Percentiles rank a stretch among this genome's conserved stretches.
phyloP scores from a whole-genome alignment of 163 green algal genomes.

The Coccomyxa subellipsoidea region DNA sequence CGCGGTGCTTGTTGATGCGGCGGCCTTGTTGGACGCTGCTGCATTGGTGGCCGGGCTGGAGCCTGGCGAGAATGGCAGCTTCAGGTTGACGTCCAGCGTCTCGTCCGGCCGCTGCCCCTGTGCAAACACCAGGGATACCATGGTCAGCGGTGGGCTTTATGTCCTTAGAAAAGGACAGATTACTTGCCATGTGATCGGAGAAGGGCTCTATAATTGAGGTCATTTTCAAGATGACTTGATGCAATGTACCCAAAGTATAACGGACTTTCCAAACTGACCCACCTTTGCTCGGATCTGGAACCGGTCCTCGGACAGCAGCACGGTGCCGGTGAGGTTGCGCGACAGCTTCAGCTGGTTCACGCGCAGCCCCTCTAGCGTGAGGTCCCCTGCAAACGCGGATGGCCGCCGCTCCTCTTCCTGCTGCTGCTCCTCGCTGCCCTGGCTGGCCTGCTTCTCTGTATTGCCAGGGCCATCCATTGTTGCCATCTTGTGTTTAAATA shows the following conservation, averaged over 20 bases:
- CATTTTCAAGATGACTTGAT: too few species aligned
- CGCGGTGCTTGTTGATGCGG: not conserved
- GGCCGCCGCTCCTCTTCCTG: not conserved
- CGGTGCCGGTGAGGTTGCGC: conserved; percentile 44
- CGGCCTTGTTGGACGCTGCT: not conserved
- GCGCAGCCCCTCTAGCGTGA: conserved; percentile 63
- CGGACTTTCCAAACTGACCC: too few species aligned
- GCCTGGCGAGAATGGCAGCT: conserved; percentile 24
- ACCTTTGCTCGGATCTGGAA: conserved; percentile 53
- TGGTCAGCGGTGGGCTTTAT: too few species aligned
- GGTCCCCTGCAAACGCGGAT: conserved; percentile 38
- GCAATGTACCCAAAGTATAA: too few species aligned
- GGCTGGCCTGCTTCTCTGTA: not conserved
- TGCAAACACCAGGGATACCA: not conserved
- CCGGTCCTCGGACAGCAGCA: conserved; percentile 31
- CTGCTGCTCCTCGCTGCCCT: not conserved
- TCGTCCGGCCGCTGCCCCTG: conserved; percentile 61
- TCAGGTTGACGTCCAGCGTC: conserved; percentile 67
- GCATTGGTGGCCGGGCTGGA: not conserved
- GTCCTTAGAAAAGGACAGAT: too few species aligned
- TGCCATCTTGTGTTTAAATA: too few species aligned
- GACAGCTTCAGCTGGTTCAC: conserved; percentile 75
- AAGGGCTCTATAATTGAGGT: too few species aligned
- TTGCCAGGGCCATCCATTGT: not conserved
- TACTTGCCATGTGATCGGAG: too few species aligned